phyloP scores from a whole-genome alignment of 78 protist genomes.

The Speleostelium caveatum region DNA sequence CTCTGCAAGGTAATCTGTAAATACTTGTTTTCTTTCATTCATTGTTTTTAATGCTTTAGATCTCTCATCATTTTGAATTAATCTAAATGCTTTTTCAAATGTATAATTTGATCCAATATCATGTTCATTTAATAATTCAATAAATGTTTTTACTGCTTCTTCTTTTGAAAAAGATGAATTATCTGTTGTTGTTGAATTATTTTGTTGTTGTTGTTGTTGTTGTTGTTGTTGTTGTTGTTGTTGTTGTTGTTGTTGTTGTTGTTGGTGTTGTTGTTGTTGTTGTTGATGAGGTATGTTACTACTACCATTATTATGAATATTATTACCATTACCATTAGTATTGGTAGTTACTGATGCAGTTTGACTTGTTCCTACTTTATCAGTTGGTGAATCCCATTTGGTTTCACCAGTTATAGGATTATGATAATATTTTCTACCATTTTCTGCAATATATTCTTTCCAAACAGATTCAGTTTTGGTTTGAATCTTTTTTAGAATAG shows the following conservation, averaged over 20 bases:
- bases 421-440: constrained; percentile 59
- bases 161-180: not conserved
- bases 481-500: too few relatives aligned
- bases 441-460: constrained; percentile 60
- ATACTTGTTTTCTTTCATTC: constrained; percentile 52
- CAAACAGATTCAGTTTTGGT: not conserved
- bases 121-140: constrained; percentile 7
- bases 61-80: constrained; percentile 41
- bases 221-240: constrained; percentile 4
- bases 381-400: constrained; percentile 50
- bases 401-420: constrained; percentile 28
- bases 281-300: too few relatives aligned
- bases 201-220: too few relatives aligned
- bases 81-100: constrained; percentile 55
- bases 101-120: constrained; percentile 43
- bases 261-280: too few relatives aligned
- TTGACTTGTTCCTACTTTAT: not conserved
- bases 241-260: not conserved
- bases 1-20: constrained; percentile 40
- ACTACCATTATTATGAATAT: too few relatives aligned
- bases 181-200: not conserved
- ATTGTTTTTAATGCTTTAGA: constrained; percentile 53
- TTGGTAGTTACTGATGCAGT: not conserved
- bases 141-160: constrained; percentile 19
- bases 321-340: too few relatives aligned